Percentiles rank a stretch among this genome's conserved stretches.
These are phyloP conservation scores for Taiwanofungus camphoratus DNA, from an alignment of 1,284 basidiomycete genomes.

Conservation along the genomic window DNA sequence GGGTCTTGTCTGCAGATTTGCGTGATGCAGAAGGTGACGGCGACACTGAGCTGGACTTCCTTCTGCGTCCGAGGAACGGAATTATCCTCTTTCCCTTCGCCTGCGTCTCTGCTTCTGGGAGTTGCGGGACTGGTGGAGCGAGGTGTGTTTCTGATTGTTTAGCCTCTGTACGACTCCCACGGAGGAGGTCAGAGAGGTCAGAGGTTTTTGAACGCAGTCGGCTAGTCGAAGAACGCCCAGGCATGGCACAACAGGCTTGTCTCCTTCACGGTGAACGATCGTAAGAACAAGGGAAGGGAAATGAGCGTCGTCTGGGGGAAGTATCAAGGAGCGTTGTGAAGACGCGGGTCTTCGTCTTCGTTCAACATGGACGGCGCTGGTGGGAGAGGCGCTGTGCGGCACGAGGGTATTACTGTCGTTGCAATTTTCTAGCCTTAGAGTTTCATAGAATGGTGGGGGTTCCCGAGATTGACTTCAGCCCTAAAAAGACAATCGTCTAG, in stretches of 20 bases:
- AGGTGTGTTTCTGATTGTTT: conserved; percentile 12
- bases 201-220: conserved; percentile 30
- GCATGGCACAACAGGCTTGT: conserved; percentile 12
- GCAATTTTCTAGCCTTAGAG: conserved; percentile 5
- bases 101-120: conserved; percentile 12
- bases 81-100: conserved; percentile 24
- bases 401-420: background rate
- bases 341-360: too few relatives aligned
- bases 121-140: conserved; percentile 16
- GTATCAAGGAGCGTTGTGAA: conserved; percentile 3
- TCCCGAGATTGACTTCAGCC: background rate
- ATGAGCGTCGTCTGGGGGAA: conserved; percentile 1
- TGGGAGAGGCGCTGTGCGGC: background rate
- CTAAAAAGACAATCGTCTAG: conserved; percentile 1
- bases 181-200: conserved; percentile 30
- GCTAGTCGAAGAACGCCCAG: conserved; percentile 17
- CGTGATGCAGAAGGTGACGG: conserved; percentile 15
- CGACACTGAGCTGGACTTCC: conserved; percentile 22
- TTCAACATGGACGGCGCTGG: background rate
- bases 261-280: background rate
- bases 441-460: conserved; percentile 5
- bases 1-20: conserved; percentile 6
- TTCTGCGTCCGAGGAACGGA: conserved; percentile 23
- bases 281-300: background rate
- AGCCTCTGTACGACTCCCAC: conserved; percentile 14